These are phyloP conservation scores for Turnera subulata DNA, from an alignment of 345 rosid species.

Conservation along the genomic window DNA sequence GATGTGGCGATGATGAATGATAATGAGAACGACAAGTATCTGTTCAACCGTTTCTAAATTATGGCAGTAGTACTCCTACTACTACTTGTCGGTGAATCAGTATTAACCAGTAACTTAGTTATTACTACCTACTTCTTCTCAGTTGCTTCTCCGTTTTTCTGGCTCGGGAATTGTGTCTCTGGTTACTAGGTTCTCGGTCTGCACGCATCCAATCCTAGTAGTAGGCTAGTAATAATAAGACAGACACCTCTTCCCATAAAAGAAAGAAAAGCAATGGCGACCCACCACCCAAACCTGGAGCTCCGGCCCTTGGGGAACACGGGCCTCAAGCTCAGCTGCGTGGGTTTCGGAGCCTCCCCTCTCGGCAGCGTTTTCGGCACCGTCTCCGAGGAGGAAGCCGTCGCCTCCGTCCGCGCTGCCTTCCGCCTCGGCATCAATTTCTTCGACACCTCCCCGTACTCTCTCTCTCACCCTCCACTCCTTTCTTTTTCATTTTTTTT, in stretches of 20 bases:
- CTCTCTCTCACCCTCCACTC: background rate
- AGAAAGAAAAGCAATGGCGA: conserved; percentile 5
- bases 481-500: too few species aligned
- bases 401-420: conserved; percentile 76
- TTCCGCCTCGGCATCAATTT: conserved; percentile 85
- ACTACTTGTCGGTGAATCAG: background rate
- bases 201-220: background rate
- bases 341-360: conserved; percentile 92
- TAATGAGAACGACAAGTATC: too few species aligned
- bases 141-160: background rate
- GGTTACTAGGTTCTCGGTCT: background rate
- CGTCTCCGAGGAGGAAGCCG: conserved; percentile 72
- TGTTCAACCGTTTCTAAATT: too few species aligned
- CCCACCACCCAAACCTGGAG: conserved; percentile 8
- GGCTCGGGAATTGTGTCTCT: background rate
- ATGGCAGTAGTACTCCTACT: background rate
- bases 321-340: conserved; percentile 41
- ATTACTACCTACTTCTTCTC: background rate
- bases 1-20: too few species aligned
- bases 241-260: background rate
- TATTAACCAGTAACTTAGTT: too few species aligned
- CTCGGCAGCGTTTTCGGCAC: conserved; percentile 84
- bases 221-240: too few species aligned
- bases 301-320: conserved; percentile 16
- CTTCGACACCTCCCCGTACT: conserved; percentile 97